Base-by-base conservation (phyloP, 75 land plant genomes). In the Larix kaempferi region DNA sequence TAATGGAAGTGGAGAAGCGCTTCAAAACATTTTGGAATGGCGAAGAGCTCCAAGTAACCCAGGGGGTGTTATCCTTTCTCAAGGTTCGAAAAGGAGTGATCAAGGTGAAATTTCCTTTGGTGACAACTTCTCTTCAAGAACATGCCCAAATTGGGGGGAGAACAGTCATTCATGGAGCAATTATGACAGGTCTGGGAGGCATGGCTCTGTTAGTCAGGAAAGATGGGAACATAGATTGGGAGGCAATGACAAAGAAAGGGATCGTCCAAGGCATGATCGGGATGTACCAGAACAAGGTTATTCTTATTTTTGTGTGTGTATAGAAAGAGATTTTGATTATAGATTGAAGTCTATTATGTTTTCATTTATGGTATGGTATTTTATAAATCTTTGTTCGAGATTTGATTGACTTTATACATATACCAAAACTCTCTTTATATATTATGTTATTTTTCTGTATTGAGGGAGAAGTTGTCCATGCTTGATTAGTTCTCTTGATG, bases 161-260 rank as follows among this genome's bases (percentile, higher is more conserved):
- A 66, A 22, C 76, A 81, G 22, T 64, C 79, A 76, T 69, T 80
- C 86, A 76, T 80, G 88, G 13, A 85, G 88, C n/a, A n/a, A n/a
- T n/a, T n/a, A 82, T 71, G 77, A 75, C 21, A 75, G 61, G 61
- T 17, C 59, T 14, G 41, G 61, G 26, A 19, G 77, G 61, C 77
- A 75, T 21, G 41, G 41, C 15, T 25, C 59, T 75, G 77, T 37
- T 57, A 41, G 33, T 57, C 77, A 57, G n/a, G 89, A 86, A 66
- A 85, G 85, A 81, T 87, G 97, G 97, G 97, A 92, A 11, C 80
- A 77, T 22, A 87, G 88, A 35, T 60, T 79, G 77, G 91, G 88
- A 56, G 77, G 79, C 33, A 79, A 79, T 82, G 95, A 91, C 55
- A 82, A 75, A 72, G 93, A 91, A 69, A 82, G 86, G 76, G 94